These are phyloP conservation scores for Iodosphaeria phyllophila DNA, from an alignment of 2,329 filamentous ascomycete species.

Conservation along the genomic window DNA sequence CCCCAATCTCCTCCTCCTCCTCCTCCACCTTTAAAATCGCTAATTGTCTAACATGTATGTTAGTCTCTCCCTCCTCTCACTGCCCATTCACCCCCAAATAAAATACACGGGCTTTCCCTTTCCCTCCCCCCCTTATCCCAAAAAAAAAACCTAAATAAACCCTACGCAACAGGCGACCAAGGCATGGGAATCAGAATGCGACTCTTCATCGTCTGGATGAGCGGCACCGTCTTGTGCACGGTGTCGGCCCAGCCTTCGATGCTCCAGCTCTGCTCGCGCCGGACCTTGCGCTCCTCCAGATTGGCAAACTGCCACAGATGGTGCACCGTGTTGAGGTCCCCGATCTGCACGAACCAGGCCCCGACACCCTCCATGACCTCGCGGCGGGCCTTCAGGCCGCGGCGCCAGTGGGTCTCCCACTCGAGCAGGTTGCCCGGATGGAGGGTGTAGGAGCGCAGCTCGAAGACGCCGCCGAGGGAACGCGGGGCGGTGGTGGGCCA, in stretches of 20 bases:
- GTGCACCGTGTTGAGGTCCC: slow-evolving; percentile 92
- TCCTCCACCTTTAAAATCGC: too few relatives aligned
- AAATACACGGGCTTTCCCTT: too few relatives aligned
- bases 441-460: slow-evolving; percentile 89
- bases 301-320: slow-evolving; percentile 98
- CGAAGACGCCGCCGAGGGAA: slow-evolving; percentile 79
- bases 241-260: slow-evolving; percentile 93
- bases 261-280: slow-evolving; percentile 87
- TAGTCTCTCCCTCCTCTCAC: too few relatives aligned
- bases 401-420: slow-evolving; percentile 97
- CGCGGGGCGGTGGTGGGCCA: slow-evolving; percentile 92
- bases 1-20: too few relatives aligned
- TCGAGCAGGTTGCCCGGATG: slow-evolving; percentile 91
- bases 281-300: slow-evolving; percentile 76
- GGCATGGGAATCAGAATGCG: slow-evolving; percentile 85
- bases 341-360: slow-evolving; percentile 97
- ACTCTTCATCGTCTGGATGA: slow-evolving; percentile 95
- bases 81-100: too few relatives aligned
- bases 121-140: too few relatives aligned
- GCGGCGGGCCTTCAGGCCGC: slow-evolving; percentile 72
- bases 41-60: too few relatives aligned
- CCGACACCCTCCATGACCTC: slow-evolving; percentile 98
- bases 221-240: slow-evolving; percentile 92
- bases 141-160: too few relatives aligned
- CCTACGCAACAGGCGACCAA: slow-evolving; percentile 79